phyloP scores from a whole-genome alignment of 1,139 yeast genomes.

The Geotrichum phurueaensis region DNA sequence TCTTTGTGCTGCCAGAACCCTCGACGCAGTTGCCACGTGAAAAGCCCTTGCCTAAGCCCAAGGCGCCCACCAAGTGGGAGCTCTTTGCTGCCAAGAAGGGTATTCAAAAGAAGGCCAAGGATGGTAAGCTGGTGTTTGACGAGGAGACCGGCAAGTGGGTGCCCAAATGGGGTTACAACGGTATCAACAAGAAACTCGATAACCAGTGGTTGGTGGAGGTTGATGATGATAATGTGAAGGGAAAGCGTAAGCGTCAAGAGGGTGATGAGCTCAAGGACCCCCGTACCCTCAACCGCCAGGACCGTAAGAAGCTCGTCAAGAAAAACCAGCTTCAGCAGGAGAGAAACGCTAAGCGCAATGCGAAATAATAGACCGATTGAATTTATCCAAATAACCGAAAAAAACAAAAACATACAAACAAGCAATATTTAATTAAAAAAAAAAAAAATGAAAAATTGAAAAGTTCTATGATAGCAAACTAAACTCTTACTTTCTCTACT shows the following conservation, averaged over 20 bases:
- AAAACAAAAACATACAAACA: too few species aligned
- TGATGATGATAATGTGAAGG: slow-evolving; percentile 44
- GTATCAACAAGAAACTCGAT: slow-evolving; percentile 81
- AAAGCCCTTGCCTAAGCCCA: slow-evolving; percentile 87
- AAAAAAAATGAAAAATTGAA: not conserved
- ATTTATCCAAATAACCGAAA: not conserved
- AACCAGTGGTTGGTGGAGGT: slow-evolving; percentile 96
- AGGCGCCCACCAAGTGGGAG: slow-evolving; percentile 95
- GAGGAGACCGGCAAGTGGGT: slow-evolving; percentile 93
- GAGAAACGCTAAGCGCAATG: slow-evolving; percentile 47
- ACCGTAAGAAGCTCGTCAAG: slow-evolving; percentile 78
- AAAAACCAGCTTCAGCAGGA: slow-evolving; percentile 84
- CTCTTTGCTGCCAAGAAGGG: slow-evolving; percentile 94
- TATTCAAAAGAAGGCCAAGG: slow-evolving; percentile 81
- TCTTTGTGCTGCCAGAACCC: slow-evolving; percentile 82
- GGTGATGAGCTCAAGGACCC: slow-evolving; percentile 79
- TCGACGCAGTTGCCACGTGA: slow-evolving; percentile 84
- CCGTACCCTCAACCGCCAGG: slow-evolving; percentile 69
- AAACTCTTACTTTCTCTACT: not conserved
- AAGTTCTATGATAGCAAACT: not conserved
- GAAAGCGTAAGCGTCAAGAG: slow-evolving; percentile 16
- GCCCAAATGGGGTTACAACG: slow-evolving; percentile 97
- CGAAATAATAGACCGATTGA: slow-evolving; percentile 16
- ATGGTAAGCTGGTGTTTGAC: slow-evolving; percentile 85
- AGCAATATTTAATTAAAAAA: too few species aligned